Percentiles rank a stretch among this genome's conserved stretches.
Evolutionary conservation across 2,329 filamentous ascomycete genomes (phyloP).

Genomic region (Hypomyces rosellus): DNA sequence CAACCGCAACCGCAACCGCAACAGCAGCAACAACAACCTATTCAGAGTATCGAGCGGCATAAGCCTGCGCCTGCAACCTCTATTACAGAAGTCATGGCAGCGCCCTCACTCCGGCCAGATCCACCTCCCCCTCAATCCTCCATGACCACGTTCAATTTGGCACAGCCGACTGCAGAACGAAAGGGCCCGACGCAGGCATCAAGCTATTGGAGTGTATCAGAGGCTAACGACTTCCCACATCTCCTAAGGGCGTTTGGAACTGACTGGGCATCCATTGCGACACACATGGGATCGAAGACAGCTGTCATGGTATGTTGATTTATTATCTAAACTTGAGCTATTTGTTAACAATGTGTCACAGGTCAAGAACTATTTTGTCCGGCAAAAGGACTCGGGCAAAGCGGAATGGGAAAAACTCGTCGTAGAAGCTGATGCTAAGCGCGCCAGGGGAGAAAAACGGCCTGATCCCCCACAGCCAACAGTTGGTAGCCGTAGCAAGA

Average conservation of each 20-base stretch:
- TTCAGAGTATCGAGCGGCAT: conserved; percentile 29
- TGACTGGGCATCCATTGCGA: conserved; percentile 69
- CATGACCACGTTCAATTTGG: conserved; percentile 45
- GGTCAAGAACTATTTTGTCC: conserved; percentile 64
- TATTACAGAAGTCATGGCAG: conserved; percentile 49
- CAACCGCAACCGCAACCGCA: conserved; percentile 15
- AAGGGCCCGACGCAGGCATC: conserved; percentile 56
- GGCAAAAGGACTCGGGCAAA: conserved; percentile 55
- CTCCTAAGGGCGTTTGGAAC: conserved; percentile 70
- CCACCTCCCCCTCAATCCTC: conserved; percentile 42
- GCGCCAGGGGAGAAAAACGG: conserved; percentile 48
- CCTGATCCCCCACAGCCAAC: conserved; percentile 55
- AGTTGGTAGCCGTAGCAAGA: conserved; percentile 41
- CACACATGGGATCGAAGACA: conserved; percentile 77
- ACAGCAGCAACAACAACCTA: conserved; percentile 17
- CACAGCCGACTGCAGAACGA: conserved; percentile 37
- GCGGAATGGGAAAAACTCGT: conserved; percentile 55
- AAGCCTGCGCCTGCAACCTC: conserved; percentile 29
- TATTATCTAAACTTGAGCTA: neutral
- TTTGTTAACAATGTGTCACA: conserved; percentile 22
- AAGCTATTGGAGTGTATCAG: conserved; percentile 83
- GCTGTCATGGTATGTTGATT: conserved; percentile 65
- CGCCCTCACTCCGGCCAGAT: conserved; percentile 50
- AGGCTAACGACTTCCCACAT: conserved; percentile 69
- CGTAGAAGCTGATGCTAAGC: conserved; percentile 53